These are phyloP conservation scores for Vanderwaltozyma yarrowii DNA, from an alignment of 805 yeast genomes.

Conservation along the genomic window DNA sequence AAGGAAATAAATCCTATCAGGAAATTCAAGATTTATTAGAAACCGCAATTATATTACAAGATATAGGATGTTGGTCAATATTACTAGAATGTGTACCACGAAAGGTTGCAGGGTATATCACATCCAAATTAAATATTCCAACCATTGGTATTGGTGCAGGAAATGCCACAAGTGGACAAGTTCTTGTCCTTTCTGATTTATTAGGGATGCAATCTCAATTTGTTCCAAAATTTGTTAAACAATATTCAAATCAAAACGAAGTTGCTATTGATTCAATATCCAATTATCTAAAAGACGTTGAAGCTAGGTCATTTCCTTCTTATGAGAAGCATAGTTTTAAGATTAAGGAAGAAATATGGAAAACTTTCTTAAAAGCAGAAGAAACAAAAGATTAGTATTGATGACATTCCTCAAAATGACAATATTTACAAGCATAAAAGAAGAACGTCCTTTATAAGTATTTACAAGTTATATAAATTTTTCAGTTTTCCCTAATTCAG, in stretches of 20 bases:
- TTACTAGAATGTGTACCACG: conserved; percentile 84
- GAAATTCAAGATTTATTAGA: conserved; percentile 48
- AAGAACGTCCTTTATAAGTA: too few species aligned
- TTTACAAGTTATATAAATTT: conserved; percentile 27
- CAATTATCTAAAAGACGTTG: conserved; percentile 52
- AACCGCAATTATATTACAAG: conserved; percentile 61
- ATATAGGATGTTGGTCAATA: conserved; percentile 66
- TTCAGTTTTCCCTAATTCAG: conserved; percentile 67
- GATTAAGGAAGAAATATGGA: conserved; percentile 54
- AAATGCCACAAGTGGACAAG: conserved; percentile 73
- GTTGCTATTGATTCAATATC: conserved; percentile 42
- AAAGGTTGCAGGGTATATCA: conserved; percentile 53
- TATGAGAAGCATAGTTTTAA: conserved; percentile 52
- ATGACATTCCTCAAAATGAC: neutral
- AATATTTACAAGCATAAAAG: neutral
- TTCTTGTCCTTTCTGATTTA: conserved; percentile 75
- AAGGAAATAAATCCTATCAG: conserved; percentile 48
- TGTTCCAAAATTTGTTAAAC: conserved; percentile 66
- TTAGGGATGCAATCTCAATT: conserved; percentile 59
- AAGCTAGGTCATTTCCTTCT: conserved; percentile 46
- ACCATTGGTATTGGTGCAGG: conserved; percentile 98
- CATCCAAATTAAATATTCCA: conserved; percentile 53
- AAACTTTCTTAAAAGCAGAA: conserved; percentile 6
- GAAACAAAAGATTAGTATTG: neutral
- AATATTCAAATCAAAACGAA: conserved; percentile 44